Conservation (phyloP, 441 rosid genomes). For the Syzygium malaccense region DNA sequence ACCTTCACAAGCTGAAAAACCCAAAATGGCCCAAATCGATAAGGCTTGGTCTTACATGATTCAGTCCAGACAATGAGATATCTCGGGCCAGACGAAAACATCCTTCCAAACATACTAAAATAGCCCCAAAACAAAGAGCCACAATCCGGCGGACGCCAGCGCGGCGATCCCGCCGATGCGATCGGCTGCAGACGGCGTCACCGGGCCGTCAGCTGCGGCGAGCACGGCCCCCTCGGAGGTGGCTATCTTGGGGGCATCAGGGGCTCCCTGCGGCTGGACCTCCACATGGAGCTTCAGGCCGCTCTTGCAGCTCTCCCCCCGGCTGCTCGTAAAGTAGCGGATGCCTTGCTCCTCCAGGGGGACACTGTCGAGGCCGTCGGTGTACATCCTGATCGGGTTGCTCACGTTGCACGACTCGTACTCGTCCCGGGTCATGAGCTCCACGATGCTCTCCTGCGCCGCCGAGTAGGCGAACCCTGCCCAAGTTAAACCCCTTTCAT, state of each 20-base stretch:
- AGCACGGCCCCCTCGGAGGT: neutral
- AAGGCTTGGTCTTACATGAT: neutral
- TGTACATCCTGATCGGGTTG: slow-evolving; percentile 38
- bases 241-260: neutral
- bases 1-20: neutral
- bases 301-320: slow-evolving; percentile 28
- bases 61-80: neutral
- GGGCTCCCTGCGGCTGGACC: slow-evolving; percentile 13
- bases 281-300: slow-evolving; percentile 48
- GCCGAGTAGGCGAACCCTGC: slow-evolving; percentile 52
- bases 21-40: neutral
- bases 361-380: slow-evolving; percentile 29
- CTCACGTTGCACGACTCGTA: slow-evolving; percentile 37
- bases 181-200: slow-evolving; percentile 23
- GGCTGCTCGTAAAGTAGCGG: slow-evolving; percentile 43
- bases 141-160: slow-evolving; percentile 6
- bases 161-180: neutral
- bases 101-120: neutral
- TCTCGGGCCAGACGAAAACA: neutral
- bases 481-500: neutral
- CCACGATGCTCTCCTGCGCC: slow-evolving; percentile 33
- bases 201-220: slow-evolving; percentile 16
- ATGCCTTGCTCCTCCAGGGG: slow-evolving; percentile 29
- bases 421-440: slow-evolving; percentile 35
- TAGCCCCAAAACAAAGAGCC: neutral